These are phyloP conservation scores for Tribonema minus DNA, from an alignment of 108 stramenopile genomes.

Conservation along the genomic window DNA sequence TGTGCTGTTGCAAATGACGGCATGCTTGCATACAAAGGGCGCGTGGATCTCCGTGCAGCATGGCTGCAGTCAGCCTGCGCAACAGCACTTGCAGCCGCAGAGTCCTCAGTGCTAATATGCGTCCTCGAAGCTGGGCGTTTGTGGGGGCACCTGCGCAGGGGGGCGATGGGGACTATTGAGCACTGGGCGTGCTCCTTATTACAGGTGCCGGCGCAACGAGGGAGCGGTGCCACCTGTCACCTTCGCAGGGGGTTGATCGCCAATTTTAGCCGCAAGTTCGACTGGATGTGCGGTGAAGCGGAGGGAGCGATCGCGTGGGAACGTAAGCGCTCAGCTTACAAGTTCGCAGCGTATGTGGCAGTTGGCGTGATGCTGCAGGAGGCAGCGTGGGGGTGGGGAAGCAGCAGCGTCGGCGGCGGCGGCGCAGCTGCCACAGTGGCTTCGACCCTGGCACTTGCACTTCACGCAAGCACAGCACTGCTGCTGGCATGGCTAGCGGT, in stretches of 20 bases:
- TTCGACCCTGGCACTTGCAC: too few relatives aligned
- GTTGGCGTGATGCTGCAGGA: too few relatives aligned
- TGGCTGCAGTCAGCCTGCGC: not conserved
- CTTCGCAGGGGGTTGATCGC: not conserved
- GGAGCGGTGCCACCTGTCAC: not conserved
- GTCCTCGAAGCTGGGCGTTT: not conserved
- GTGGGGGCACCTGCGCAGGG: not conserved
- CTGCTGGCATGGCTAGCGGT: too few relatives aligned
- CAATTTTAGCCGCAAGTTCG: slow-evolving; percentile 7
- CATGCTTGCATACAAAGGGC: not conserved
- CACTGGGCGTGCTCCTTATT: too few relatives aligned
- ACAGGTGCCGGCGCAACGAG: too few relatives aligned
- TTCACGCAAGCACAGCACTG: too few relatives aligned
- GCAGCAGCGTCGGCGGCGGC: too few relatives aligned
- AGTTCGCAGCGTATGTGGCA: too few relatives aligned
- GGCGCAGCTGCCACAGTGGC: too few relatives aligned
- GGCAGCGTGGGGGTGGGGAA: too few relatives aligned
- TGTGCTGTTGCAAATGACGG: not conserved
- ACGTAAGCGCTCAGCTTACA: too few relatives aligned
- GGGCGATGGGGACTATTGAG: too few relatives aligned
- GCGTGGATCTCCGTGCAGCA: not conserved
- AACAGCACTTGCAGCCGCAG: not conserved
- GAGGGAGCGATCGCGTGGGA: not conserved
- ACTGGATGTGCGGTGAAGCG: slow-evolving; percentile 8
- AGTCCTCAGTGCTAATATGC: not conserved